Evolutionary conservation across 106 monocot genomes (phyloP), one percentile per base, ranked within the genome.

Genomic region (Ottelia alismoides): DNA sequence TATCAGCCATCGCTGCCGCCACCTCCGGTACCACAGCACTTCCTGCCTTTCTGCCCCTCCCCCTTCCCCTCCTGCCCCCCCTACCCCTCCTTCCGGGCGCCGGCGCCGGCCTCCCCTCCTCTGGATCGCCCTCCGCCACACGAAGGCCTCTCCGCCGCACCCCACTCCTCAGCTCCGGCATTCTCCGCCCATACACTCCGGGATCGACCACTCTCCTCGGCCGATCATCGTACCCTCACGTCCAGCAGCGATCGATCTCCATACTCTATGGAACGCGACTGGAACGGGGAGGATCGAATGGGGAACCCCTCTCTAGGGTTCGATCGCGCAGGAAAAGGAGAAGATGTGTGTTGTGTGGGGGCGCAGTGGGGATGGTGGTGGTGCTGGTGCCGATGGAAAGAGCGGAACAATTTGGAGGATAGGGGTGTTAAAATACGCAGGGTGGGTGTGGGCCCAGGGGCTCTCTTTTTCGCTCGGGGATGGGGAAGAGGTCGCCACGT

Each of bases 81-180:
- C 40, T 20, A 20, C n/a, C n/a, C 49, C 49, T 50, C 50, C 11
- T 48, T 10, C 28, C 54, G 27, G 28, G 53, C 63, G 14, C 53
- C 27, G 11, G 24, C 28, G 45, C 45, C 26, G 10, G 55, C 26
- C 54, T 65, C 55, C 45, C 54, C 28, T n/a, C n/a, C 20, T 16
- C 21, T 23, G 27, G 65, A 21, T 2, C 18, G 20, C 31, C 57
- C 31, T 35, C n/a, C 7, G 57, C 31, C 9, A 12, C 35, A 35
- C 9, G 16, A 45, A 53, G 47, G 57, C 22, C 40, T 28, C 65
- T 43, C 28, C 65, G 45, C 43, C 66, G 66, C 56, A 50, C 66
- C 56, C 56, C 57, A 30, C 57, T 66, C 32, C 66, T 56, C 49
- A 66, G 66, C 56, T 66, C 66, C 23, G 56, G 66, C 66, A 66